Evolutionary conservation across 495 filamentous ascomycete species (phyloP), one percentile per base, ranked within the genome.

Genomic region (Aspergillus asperescens): DNA sequence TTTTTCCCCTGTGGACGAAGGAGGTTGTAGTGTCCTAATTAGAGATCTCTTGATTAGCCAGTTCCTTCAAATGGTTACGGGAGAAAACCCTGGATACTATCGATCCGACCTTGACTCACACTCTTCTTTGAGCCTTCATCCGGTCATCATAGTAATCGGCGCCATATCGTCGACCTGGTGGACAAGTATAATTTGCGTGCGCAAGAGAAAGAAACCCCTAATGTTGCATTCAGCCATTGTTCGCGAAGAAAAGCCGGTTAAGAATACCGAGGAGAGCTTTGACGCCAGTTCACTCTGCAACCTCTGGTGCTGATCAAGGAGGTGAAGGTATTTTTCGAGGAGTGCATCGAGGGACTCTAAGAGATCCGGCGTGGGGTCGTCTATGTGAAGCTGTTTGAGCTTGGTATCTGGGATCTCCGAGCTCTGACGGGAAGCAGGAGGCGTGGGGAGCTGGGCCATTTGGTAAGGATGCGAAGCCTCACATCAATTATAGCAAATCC

Each of bases 81-180:
- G 24, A 20, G 5, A 45, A 7, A 19, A 15, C 18, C 12, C 32
- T 29, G n/a, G 12, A 25, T 52, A 25, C 52, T 44, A 19, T 18
- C 43, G 9, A 18, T 42, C 6, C 20, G 25, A 51, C 24, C 7
- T n/a, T 12, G 8, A 58, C 58, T 53, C 59, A 74, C 73, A 77
- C 65, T 61, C 74, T 72, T 39, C 65, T 59, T 1, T 65, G 73
- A 13, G 86, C 83, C 54, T 84, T 81, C 85, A 88, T 89, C 44
- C 85, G 74, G 55, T 78, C 79, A 65, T 89, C 85, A 62, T 86
- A 90, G 62, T 79, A 78, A 52, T 87, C 84, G 43, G 71, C 71
- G 19, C 84, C 85, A 64, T 84, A 88, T 41, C 78, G 70, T 44
- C 80, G 62, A 8, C 83, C 83, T 9, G 81, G 77, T 37, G 80